Evolutionary conservation across 495 filamentous ascomycete species (phyloP).

Genomic region (Aspergillus carlsbadensis): DNA sequence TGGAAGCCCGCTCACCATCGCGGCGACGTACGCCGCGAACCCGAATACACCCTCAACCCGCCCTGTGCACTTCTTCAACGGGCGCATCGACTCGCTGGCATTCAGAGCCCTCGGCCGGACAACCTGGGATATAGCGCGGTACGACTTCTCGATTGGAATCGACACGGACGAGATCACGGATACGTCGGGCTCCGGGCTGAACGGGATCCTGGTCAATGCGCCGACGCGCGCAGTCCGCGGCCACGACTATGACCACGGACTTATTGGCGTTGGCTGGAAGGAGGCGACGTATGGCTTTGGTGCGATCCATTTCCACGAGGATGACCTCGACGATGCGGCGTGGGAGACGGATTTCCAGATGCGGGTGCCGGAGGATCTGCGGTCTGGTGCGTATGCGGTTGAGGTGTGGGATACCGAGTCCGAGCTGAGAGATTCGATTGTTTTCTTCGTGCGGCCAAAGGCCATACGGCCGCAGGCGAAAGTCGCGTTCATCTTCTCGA

Average conservation of each 20-base stretch:
- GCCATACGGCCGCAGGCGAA: not conserved
- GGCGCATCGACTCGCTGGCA: constrained; percentile 2
- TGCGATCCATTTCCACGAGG: constrained; percentile 18
- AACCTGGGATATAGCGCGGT: no score
- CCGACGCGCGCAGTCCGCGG: constrained; percentile 24
- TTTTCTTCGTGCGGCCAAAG: constrained; percentile 18
- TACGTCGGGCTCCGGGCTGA: not conserved
- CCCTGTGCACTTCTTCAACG: constrained; percentile 1
- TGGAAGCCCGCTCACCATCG: not conserved
- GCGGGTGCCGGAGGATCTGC: not conserved
- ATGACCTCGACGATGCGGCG: not conserved
- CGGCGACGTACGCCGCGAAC: not conserved
- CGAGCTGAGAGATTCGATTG: not conserved
- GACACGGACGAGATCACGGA: not conserved
- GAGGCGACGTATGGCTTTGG: constrained; percentile 21
- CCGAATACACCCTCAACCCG: not conserved
- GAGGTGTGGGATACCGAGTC: no score
- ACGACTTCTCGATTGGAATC: constrained; percentile 1
- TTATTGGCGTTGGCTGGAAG: constrained; percentile 3
- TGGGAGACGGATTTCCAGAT: not conserved
- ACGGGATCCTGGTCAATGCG: constrained; percentile 18
- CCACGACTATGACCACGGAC: constrained; percentile 21
- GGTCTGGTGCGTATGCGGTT: not conserved
- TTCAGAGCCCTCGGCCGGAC: no score
- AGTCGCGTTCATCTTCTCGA: not conserved